Base-by-base conservation (phyloP, 2,329 filamentous ascomycete genomes). In the Cercospora sesami region DNA sequence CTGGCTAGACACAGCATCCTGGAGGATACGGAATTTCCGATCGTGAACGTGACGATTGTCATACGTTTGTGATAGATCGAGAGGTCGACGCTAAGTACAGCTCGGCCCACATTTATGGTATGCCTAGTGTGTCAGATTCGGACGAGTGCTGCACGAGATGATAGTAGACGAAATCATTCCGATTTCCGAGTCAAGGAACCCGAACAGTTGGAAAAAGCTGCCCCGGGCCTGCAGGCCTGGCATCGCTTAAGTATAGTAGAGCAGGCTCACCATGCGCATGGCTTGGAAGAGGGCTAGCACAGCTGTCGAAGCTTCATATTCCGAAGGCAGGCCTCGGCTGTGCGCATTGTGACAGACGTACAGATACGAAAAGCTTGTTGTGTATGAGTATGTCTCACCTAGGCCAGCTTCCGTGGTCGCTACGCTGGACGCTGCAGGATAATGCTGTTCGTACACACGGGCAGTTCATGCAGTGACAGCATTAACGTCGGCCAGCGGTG, bases 21-120 rank as follows among this genome's bases (percentile, higher is more conserved):
- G 12, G 12, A 53, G 8, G 23, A 26, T 7, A 53, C 21, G 21
- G 18, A 14, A 14, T 26, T 42, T n/a, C 18, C 48, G 21, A 26
- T 53, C 21, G 48, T n/a, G 48, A 18, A 53, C 18, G 21, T 28
- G 10, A 53, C 48, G 18, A 28, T 23, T 14, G 12, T 7, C 18
- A 53, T 53, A 23, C 48, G 48, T 53, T 53, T 53, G 48, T 53
- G 48, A 53, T 53, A 53, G 48, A 53, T 53, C 48, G 48, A 53
- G 23, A 14, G 48, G 21, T 53, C 21, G 48, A 26, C 48, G 48
- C 18, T 26, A 26, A 12, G 21, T n/a, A 53, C 48, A 53, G 21
- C 18, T 14, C 12, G 48, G 26, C 21, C 48, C 23, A 26, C 48
- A 7, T 28, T 55, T n/a, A 4, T 28, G 48, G 48, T 14, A 28